Percentiles rank a stretch among this genome's conserved stretches.
phyloP scores from a whole-genome alignment of 2,329 filamentous ascomycete genomes.

The Mycosphaerelloides madeirae region DNA sequence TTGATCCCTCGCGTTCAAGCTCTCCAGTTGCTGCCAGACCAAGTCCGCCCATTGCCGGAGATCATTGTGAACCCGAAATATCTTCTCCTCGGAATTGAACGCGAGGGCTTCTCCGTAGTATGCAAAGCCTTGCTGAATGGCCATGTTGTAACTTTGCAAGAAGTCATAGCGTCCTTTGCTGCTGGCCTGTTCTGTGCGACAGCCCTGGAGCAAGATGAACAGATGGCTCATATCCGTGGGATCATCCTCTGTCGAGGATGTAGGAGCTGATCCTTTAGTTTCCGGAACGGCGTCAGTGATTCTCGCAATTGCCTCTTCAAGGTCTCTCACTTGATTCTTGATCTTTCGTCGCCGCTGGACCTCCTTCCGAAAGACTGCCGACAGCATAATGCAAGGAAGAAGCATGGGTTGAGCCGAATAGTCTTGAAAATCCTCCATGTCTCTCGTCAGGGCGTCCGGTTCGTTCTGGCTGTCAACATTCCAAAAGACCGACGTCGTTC shows the following conservation, averaged over 20 bases:
- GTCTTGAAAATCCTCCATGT: conserved; percentile 7
- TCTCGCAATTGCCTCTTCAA: conserved; percentile 10
- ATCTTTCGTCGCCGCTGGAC: conserved; percentile 12
- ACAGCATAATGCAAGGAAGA: conserved; percentile 20
- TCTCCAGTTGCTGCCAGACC: conserved; percentile 13
- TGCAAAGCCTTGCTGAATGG: conserved; percentile 11
- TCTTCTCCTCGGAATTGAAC: neutral
- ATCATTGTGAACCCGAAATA: conserved; percentile 8
- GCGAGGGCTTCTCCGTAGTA: conserved; percentile 1
- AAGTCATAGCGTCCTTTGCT: conserved; percentile 18
- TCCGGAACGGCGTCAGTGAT: too few species aligned
- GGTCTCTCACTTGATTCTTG: conserved; percentile 9
- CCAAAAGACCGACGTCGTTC: conserved; percentile 14
- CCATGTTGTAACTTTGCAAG: conserved; percentile 13
- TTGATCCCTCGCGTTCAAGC: conserved; percentile 15
- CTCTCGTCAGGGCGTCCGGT: conserved; percentile 1
- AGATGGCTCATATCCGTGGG: conserved; percentile 4
- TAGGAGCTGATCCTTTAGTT: neutral
- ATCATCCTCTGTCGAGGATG: too few species aligned
- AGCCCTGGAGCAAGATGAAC: conserved; percentile 13
- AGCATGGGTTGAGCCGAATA: conserved; percentile 18
- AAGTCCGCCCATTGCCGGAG: conserved; percentile 12
- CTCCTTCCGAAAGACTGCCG: conserved; percentile 6
- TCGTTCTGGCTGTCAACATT: conserved; percentile 13
- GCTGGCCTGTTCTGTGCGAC: conserved; percentile 16